A percentile compares a stretch with the other conserved stretches of the same genome.
phyloP scores from a whole-genome alignment of 768 basidiomycete species.

The Dictyophora rubrovolvata region DNA sequence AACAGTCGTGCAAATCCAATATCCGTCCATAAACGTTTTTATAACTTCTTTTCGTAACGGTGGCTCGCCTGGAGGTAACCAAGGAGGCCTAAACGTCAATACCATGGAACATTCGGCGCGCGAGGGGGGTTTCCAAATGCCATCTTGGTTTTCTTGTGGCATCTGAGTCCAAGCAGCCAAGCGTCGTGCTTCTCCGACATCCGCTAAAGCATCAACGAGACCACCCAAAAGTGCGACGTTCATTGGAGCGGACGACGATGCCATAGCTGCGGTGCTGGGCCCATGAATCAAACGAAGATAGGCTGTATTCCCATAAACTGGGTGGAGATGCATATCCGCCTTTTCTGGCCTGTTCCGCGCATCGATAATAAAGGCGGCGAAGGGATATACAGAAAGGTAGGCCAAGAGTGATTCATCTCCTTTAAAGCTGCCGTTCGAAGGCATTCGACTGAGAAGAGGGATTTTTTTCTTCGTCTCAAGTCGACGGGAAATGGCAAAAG shows the following conservation, averaged over 20 bases:
- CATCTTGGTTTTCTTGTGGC: neutral
- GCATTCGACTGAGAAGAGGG: conserved; percentile 1
- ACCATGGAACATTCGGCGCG: conserved; percentile 1
- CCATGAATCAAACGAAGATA: conserved; percentile 11
- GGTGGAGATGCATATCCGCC: conserved; percentile 5
- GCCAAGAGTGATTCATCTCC: neutral
- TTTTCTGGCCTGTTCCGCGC: conserved; percentile 7
- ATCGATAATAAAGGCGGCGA: conserved; percentile 14
- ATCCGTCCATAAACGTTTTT: conserved; percentile 12
- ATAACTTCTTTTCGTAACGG: conserved; percentile 11
- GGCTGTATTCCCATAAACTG: conserved; percentile 12
- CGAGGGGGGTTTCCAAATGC: neutral
- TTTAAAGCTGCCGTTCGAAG: neutral
- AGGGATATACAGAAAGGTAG: conserved; percentile 12
- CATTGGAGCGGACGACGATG: neutral
- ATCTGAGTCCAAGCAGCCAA: conserved; percentile 3
- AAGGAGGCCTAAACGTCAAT: conserved; percentile 11
- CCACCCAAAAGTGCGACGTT: conserved; percentile 2
- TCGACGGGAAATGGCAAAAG: neutral
- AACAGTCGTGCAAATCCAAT: conserved; percentile 14
- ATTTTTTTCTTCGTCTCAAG: neutral
- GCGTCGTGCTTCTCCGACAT: conserved; percentile 1
- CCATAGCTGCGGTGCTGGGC: neutral
- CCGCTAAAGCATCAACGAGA: conserved; percentile 9
- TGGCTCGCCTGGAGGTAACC: conserved; percentile 3